Conservation (phyloP, 306 rosid species). For the Senna siamea region DNA sequence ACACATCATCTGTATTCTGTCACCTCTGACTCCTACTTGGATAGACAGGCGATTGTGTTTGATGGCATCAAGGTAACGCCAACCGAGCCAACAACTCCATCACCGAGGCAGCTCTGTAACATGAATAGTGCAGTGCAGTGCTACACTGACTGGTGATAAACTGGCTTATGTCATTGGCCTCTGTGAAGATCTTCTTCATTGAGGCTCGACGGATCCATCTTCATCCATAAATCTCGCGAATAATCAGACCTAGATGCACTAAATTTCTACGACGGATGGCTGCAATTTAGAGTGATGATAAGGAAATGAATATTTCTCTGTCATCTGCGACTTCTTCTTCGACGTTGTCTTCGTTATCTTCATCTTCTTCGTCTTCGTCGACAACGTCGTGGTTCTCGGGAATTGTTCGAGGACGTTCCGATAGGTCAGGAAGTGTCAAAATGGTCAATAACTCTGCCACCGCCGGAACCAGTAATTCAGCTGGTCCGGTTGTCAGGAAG, state of each 20-base stretch:
- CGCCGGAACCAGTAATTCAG: constrained; percentile 39
- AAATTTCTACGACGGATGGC: constrained; percentile 5
- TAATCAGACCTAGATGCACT: not conserved
- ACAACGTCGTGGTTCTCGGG: constrained; percentile 87
- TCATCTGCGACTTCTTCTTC: constrained; percentile 51
- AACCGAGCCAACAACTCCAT: not conserved
- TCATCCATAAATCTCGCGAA: not conserved
- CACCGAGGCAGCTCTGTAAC: not conserved
- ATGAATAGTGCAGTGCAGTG: not conserved
- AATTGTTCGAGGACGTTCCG: constrained; percentile 76
- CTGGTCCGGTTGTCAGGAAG: constrained; percentile 68
- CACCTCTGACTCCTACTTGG: not conserved
- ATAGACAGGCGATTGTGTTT: not conserved
- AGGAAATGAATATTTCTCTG: constrained; percentile 67
- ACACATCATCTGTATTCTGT: constrained; percentile 23
- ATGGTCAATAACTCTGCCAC: constrained; percentile 46
- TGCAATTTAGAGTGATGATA: constrained; percentile 19
- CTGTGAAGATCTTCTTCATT: not conserved
- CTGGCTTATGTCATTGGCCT: not conserved
- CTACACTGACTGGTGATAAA: not conserved
- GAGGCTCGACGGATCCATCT: not conserved
- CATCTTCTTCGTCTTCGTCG: constrained; percentile 55
- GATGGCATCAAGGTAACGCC: not conserved
- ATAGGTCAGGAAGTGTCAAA: constrained; percentile 51
- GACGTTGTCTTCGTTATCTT: constrained; percentile 30